Evolutionary conservation across 805 yeast genomes (phyloP), one percentile per base, ranked within the genome.

Genomic region (Candida endomychidarum): DNA sequence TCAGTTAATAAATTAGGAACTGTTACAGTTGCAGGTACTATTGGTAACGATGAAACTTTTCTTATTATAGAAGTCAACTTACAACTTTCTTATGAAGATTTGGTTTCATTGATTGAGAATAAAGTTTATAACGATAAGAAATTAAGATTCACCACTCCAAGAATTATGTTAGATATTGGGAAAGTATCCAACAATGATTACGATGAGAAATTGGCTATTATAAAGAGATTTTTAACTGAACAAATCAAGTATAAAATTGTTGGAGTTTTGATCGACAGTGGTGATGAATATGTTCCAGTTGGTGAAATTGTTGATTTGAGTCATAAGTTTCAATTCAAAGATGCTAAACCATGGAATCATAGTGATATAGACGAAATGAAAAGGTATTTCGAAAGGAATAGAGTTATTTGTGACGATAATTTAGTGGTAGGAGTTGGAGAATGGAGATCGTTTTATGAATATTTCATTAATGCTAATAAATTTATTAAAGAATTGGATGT

Each of bases 21-120:
- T 2, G 77, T 70, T 9, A 71, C 78, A 0, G 72, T 71, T 20
- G 73, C 70, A 8, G 74, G 74, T 11, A 74, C 80, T 1, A 56
- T 55, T 7, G 81, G 81, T 1, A 76, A 76, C 53, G 49, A 54
- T 15, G 79, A 76, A 45, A 72, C 80, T 1, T 76, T 75, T 51
- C 49, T 72, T 9, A 57, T 73, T 8, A 43, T 75, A 33, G 51
- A 60, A 30, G 44, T 65, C 9, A 55, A 55, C 25, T 21, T 31
- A 19, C 37, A 45, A 20, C 11, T 52, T n/a, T 17, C 31, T 7
- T 31, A 38, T 22, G 42, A 38, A 8, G 57, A 57, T 16, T 34
- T 58, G 28, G 32, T 39, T 17, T 40, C 32, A 5, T 15, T 42
- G 7, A 43, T 55, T 19, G 23, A 39, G 3, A 40, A 37, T 2